phyloP scores from a whole-genome alignment of 2,329 filamentous ascomycete species.

The Trichoderma sp. region DNA sequence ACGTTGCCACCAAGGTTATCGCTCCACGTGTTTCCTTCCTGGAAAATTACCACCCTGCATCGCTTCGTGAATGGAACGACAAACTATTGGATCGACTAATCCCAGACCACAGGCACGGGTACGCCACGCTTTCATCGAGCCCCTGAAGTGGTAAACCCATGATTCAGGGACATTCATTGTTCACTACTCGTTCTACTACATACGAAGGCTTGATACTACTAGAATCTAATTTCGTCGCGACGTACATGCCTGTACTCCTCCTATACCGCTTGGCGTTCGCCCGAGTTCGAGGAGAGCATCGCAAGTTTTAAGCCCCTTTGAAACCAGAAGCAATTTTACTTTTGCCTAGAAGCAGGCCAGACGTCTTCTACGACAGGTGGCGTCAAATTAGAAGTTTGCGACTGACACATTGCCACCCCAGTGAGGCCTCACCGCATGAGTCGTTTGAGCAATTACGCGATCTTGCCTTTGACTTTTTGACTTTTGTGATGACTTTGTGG shows the following conservation, averaged over 20 bases:
- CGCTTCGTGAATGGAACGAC: neutral
- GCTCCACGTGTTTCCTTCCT: neutral
- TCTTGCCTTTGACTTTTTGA: neutral
- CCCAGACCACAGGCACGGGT: neutral
- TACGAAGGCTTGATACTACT: neutral
- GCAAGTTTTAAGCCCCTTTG: neutral
- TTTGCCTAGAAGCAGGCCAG: conserved; percentile 7
- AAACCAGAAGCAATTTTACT: neutral
- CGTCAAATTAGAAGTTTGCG: neutral
- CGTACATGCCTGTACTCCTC: neutral
- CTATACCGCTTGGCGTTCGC: neutral
- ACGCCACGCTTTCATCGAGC: neutral
- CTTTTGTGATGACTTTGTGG: neutral
- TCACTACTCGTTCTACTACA: neutral
- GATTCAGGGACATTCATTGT: neutral
- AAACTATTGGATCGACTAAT: neutral
- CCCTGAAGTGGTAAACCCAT: neutral
- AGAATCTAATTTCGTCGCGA: neutral
- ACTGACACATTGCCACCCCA: neutral
- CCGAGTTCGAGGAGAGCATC: neutral
- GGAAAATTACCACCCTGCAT: neutral
- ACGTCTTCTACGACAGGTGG: neutral
- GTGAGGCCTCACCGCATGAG: neutral
- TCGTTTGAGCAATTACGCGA: neutral
- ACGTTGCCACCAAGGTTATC: conserved; percentile 1